phyloP scores from a whole-genome alignment of 1,284 basidiomycete species.

The Puccinia triticina region DNA sequence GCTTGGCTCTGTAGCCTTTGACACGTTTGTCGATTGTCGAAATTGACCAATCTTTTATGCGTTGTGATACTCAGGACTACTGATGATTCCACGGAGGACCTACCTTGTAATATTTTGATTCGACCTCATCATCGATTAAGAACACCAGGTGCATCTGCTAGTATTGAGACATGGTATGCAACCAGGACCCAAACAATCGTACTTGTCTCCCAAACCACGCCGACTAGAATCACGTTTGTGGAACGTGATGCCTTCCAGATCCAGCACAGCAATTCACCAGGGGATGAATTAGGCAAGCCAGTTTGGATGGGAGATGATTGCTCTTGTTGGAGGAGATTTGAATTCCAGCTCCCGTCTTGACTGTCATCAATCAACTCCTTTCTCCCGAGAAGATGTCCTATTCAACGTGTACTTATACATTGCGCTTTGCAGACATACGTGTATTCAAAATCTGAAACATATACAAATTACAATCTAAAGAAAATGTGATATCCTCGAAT shows the following conservation, averaged over 20 bases:
- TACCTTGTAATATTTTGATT: conserved; percentile 28
- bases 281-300: not conserved
- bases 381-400: not conserved
- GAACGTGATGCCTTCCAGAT: conserved; percentile 35
- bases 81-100: not conserved
- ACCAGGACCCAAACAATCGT: conserved; percentile 33
- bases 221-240: conserved; percentile 14
- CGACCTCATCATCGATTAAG: conserved; percentile 26
- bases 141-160: not conserved
- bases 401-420: not conserved
- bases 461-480: not conserved
- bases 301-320: conserved; percentile 34
- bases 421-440: not conserved
- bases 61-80: not conserved
- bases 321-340: conserved; percentile 37
- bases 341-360: conserved; percentile 14
- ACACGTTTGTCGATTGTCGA: not conserved
- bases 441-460: not conserved
- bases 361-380: not conserved
- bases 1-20: not conserved
- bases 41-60: not conserved
- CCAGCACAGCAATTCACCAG: not conserved
- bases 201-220: not conserved
- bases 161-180: conserved; percentile 22
- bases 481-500: not conserved